These are phyloP conservation scores for Protomyces gravidus DNA, from an alignment of 1,139 yeast species.

Conservation along the genomic window DNA sequence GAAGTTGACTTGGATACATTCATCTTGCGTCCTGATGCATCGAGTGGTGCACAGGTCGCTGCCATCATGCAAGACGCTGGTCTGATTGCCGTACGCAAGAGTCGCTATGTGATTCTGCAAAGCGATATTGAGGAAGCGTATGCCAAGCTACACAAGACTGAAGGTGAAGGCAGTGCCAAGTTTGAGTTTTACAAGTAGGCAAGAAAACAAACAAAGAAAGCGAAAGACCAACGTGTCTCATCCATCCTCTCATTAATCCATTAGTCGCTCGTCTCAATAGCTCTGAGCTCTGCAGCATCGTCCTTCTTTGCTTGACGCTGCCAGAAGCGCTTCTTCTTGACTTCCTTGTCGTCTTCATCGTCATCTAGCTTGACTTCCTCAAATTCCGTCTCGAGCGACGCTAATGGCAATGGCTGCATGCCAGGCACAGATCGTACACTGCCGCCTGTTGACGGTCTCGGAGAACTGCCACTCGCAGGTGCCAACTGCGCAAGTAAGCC, in stretches of 20 bases:
- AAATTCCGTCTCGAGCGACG: conserved; percentile 4
- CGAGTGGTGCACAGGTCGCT: conserved; percentile 96
- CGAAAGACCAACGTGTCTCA: background rate
- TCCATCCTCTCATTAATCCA: background rate
- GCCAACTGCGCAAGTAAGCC: background rate
- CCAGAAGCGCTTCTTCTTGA: conserved; percentile 23
- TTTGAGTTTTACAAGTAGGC: conserved; percentile 87
- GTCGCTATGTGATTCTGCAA: conserved; percentile 81
- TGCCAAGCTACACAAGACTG: conserved; percentile 91
- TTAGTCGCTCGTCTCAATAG: background rate
- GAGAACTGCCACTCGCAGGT: background rate
- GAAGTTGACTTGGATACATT: conserved; percentile 94
- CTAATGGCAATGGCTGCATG: background rate
- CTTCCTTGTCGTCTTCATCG: conserved; percentile 1
- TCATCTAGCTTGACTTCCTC: conserved; percentile 22
- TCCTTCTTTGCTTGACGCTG: conserved; percentile 1
- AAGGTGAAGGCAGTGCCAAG: conserved; percentile 76
- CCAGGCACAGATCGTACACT: background rate
- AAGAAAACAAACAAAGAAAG: background rate
- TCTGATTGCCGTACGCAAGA: conserved; percentile 93
- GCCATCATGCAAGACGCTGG: conserved; percentile 99
- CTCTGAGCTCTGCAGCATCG: background rate
- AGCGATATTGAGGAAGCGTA: conserved; percentile 97
- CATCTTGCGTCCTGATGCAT: conserved; percentile 91
- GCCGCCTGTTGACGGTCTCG: background rate